Base-by-base conservation (phyloP, 257 asterid genomes). In the Henckelia pumila region DNA sequence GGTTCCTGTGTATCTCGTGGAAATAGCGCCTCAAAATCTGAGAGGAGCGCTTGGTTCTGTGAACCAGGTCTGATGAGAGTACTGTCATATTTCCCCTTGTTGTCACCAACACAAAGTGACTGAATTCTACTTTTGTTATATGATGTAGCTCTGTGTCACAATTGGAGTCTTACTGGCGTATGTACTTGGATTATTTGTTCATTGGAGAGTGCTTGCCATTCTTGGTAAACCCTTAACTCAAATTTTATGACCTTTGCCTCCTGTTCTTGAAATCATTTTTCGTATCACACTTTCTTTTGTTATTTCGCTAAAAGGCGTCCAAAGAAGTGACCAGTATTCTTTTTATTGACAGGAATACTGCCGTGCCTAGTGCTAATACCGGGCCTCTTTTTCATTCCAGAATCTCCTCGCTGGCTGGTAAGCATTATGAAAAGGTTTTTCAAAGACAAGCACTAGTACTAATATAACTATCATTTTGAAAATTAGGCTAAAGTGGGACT, bases 391-490 rank as follows among this genome's bases (percentile, higher is more conserved):
- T 74, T 89, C 77, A 84, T 89, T 64, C 97, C 94, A 6, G 97
- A 89, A 79, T 89, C 97, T 72, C 97, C 97, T 59, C 80, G 95
- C 76, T 89, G 97, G 97, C 85, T 89, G 94, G 97, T 89, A 78
- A 84, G 83, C 59, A 72, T 68, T 65, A 59, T 52, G 76, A 67
- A 23, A 32, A 14, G n/a, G 14, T 17, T 64, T 11, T 24, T 40
- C 35, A 21, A 50, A 59, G 65, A 37, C 32, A 21, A 17, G 53
- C 26, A 5, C 50, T 44, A 58, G 13, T 47, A 55, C 58, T 77
- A 32, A 67, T 61, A 25, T 65, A 19, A n/a, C 25, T 59, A 3
- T 59, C 22, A 22, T 47, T 26, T 19, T 70, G 40, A n/a, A 67
- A 21, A 68, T 40, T 71, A 90, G 97, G 95, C 92, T 24, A 90